Percentiles rank a stretch among this genome's conserved stretches.
These are phyloP conservation scores for Caloboletus firmus DNA, from an alignment of 1,284 basidiomycete genomes.

Conservation along the genomic window DNA sequence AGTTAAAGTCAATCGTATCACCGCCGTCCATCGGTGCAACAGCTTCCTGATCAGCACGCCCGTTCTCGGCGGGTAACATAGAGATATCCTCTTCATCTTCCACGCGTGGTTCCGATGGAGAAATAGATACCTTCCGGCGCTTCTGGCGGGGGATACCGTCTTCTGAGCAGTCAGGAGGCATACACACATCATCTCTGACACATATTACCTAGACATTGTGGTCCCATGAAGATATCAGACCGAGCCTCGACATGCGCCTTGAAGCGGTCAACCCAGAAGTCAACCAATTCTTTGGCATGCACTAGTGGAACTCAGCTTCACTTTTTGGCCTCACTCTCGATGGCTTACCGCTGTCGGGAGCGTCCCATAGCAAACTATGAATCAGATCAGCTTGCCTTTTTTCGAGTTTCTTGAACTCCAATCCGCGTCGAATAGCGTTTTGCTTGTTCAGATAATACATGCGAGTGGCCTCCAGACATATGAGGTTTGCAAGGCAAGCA, in stretches of 20 bases:
- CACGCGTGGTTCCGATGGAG: not conserved
- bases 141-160: slow-evolving; percentile 22
- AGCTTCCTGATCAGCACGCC: slow-evolving; percentile 3
- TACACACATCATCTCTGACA: not conserved
- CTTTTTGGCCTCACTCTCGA: not conserved
- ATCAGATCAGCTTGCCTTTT: slow-evolving; percentile 55
- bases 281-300: slow-evolving; percentile 57
- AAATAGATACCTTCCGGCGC: slow-evolving; percentile 24
- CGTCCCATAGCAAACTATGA: slow-evolving; percentile 67
- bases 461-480: slow-evolving; percentile 51
- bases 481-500: not conserved
- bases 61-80: slow-evolving; percentile 1
- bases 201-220: slow-evolving; percentile 30
- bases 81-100: slow-evolving; percentile 1
- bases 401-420: slow-evolving; percentile 53
- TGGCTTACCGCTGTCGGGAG: slow-evolving; percentile 59
- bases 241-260: slow-evolving; percentile 65
- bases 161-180: slow-evolving; percentile 11
- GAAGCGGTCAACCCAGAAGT: slow-evolving; percentile 73
- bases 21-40: slow-evolving; percentile 10
- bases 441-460: slow-evolving; percentile 67
- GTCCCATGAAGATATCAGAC: slow-evolving; percentile 48
- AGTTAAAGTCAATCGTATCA: slow-evolving; percentile 25
- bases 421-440: slow-evolving; percentile 48
- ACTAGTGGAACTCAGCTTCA: slow-evolving; percentile 43